These are phyloP conservation scores for Wickerhamomyces kurtzmanii DNA, from an alignment of 805 yeast genomes.

Conservation along the genomic window DNA sequence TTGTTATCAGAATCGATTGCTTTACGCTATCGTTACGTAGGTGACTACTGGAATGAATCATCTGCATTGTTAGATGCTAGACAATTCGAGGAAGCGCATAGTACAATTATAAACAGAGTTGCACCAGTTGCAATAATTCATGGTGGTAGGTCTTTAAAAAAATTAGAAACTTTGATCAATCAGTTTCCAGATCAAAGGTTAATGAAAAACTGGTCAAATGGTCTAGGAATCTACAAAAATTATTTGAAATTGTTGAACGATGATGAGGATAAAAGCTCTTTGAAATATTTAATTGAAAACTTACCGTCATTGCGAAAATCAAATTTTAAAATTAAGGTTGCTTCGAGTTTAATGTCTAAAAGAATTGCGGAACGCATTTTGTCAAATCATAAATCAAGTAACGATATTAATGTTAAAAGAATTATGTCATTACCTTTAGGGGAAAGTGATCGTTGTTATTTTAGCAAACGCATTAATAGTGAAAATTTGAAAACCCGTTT, in stretches of 20 bases:
- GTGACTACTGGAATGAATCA: conserved; percentile 50
- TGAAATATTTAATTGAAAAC: conserved; percentile 33
- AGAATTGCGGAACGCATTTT: conserved; percentile 23
- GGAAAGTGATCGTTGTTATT: conserved; percentile 32
- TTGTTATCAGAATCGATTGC: conserved; percentile 54
- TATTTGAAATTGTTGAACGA: conserved; percentile 29
- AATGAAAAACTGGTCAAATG: conserved; percentile 41
- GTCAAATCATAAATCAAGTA: conserved; percentile 6
- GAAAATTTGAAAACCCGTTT: no score
- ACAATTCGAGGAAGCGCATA: conserved; percentile 55
- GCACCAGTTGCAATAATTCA: conserved; percentile 67
- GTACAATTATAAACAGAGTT: conserved; percentile 38
- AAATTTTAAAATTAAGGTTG: conserved; percentile 31
- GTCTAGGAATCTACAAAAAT: conserved; percentile 47
- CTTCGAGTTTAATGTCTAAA: conserved; percentile 43
- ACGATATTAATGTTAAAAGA: conserved; percentile 19
- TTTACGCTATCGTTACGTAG: conserved; percentile 33
- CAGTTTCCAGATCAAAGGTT: conserved; percentile 32
- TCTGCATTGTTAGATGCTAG: conserved; percentile 52
- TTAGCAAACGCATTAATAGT: no score
- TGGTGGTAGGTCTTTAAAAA: conserved; percentile 20
- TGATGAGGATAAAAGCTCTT: conserved; percentile 10
- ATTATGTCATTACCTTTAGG: conserved; percentile 31
- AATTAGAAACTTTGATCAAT: conserved; percentile 25
- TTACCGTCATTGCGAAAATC: conserved; percentile 30